A percentile compares a stretch with the other conserved stretches of the same genome.
Conservation (phyloP, 495 filamentous ascomycete species). For the Daldinia grandis region DNA sequence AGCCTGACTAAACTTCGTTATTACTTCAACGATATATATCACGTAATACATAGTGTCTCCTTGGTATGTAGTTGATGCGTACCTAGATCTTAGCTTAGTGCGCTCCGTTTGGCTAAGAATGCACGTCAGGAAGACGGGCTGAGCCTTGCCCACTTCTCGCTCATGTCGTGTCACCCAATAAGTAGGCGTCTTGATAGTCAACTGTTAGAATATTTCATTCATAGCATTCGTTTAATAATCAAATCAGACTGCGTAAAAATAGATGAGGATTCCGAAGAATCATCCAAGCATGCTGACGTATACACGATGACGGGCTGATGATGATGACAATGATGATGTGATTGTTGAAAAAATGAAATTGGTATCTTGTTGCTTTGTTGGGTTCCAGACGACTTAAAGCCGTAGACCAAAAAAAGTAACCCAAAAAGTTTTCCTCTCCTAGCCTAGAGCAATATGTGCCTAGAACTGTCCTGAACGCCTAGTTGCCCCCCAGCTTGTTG, state of each 20-base stretch:
- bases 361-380: conserved; percentile 20
- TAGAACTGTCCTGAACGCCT: conserved; percentile 18
- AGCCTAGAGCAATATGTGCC: conserved; percentile 7
- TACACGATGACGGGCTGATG: conserved; percentile 13
- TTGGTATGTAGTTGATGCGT: neutral
- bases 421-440: conserved; percentile 12
- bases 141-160: conserved; percentile 14
- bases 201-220: neutral
- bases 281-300: conserved; percentile 1
- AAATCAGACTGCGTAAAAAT: neutral
- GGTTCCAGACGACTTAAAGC: conserved; percentile 13
- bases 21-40: conserved; percentile 24
- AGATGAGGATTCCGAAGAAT: neutral
- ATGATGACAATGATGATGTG: neutral
- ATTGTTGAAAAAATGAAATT: neutral
- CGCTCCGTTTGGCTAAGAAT: conserved; percentile 17
- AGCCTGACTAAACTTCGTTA: conserved; percentile 1
- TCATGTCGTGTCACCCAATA: conserved; percentile 24
- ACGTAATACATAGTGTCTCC: conserved; percentile 3
- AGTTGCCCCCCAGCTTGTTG: conserved; percentile 1
- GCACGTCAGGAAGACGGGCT: conserved; percentile 33
- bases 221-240: neutral
- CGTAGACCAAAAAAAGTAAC: conserved; percentile 8
- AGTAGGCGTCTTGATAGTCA: conserved; percentile 14
- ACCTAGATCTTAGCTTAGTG: conserved; percentile 22